Evolutionary conservation across 352 stramenopile species (phyloP), one percentile per base, ranked within the genome.

Genomic region (Elongisporangium prolatum): DNA sequence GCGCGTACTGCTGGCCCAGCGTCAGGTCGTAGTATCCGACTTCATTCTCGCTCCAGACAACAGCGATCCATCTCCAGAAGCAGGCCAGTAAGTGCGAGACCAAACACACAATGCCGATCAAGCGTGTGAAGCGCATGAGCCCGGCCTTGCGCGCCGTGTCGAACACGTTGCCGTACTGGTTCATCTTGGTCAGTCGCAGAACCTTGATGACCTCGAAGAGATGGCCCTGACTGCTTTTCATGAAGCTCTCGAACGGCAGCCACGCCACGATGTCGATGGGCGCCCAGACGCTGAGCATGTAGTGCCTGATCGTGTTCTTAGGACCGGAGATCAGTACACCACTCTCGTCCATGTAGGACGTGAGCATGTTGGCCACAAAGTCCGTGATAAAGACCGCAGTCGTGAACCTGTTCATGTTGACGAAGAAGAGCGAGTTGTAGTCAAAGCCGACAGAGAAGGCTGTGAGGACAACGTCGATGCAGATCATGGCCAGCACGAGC

Each of bases 181-280:
- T 88, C 44, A 89, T 72, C 58, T 88, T 89, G n/a, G 67, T 74
- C n/a, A 89, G 69, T 0, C 80, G 75, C 50, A 88, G 80, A 22
- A 88, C 74, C 55, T 89, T 89, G 17, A 68, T 72, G 48, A 88
- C 74, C 50, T 75, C 72, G n/a, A 89, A 67, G 58, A 86, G 72
- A 10, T 72, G 74, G 2, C 80, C 76, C 52, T 77, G 60, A 20
- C 56, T 64, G 0, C 65, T 65, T 2, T 59, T 25, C 7, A 67
- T 64, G 8, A 89, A 17, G 28, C 74, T 62, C 28, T 88, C 77
- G 40, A 89, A 86, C 7, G 77, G 80, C 52, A 89, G 86, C 75
- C 75, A 89, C 38, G 74, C 81, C n/a, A 89, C 64, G 21, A 89
- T 81, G 37, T 89, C 80, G 0, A 76, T 72, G 5, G 88, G 25